A percentile compares a stretch with the other conserved stretches of the same genome.
Conservation (phyloP, 176 grass and related monocot species). For the Phragmites australis region DNA sequence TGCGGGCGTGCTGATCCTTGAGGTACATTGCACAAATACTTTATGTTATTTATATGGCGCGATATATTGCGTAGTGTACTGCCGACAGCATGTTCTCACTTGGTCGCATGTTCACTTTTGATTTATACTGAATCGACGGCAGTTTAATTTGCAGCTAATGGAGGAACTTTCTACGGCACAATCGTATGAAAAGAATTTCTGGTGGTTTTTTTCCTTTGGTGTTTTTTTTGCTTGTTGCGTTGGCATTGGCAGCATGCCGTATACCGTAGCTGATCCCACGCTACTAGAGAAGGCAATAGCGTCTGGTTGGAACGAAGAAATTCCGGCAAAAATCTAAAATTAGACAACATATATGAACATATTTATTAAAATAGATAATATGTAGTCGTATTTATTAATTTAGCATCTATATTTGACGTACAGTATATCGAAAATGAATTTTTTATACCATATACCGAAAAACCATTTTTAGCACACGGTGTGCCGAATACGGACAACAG, state of each 20-base stretch:
- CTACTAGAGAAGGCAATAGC: too few relatives aligned
- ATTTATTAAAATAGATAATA: too few relatives aligned
- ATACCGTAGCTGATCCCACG: too few relatives aligned
- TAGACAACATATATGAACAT: too few relatives aligned
- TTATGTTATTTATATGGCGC: not conserved
- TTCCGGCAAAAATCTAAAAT: too few relatives aligned
- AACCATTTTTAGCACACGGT: too few relatives aligned
- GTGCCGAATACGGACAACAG: too few relatives aligned
- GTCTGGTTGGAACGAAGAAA: too few relatives aligned
- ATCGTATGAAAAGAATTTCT: not conserved
- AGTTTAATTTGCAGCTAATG: not conserved
- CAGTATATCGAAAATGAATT: too few relatives aligned
- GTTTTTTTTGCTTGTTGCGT: not conserved
- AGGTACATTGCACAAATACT: not conserved
- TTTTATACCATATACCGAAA: too few relatives aligned
- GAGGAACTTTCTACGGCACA: not conserved
- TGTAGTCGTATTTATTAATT: too few relatives aligned
- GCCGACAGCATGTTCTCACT: not conserved
- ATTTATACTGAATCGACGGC: not conserved
- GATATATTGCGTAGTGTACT: not conserved
- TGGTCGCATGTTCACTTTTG: not conserved
- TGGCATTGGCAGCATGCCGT: not conserved
- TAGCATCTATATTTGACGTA: too few relatives aligned
- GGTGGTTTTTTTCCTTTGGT: not conserved
- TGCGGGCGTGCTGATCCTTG: not conserved